Evolutionary conservation across 2,329 filamentous ascomycete genomes (phyloP).

Genomic region (Fonsecaea pugnacius): DNA sequence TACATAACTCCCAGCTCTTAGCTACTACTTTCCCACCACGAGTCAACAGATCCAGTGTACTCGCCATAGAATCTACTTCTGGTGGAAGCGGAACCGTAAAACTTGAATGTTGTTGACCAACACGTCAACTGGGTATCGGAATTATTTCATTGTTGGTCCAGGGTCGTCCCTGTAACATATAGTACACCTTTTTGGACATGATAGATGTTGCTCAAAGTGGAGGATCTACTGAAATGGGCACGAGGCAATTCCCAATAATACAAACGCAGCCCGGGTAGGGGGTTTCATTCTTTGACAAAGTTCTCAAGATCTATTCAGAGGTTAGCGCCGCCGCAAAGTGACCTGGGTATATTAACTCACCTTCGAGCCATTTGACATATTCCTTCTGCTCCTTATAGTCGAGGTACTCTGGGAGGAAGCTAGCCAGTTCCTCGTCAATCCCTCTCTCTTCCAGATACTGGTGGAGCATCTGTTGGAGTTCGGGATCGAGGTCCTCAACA

Average conservation of each 20-base stretch:
- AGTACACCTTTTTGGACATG: constrained; percentile 27
- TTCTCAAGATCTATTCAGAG: constrained; percentile 70
- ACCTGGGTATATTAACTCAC: constrained; percentile 48
- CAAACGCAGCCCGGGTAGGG: neutral
- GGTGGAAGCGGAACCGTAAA: no score
- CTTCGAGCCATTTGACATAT: constrained; percentile 86
- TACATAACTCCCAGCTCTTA: neutral
- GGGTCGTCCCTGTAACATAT: constrained; percentile 21
- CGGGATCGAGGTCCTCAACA: constrained; percentile 93
- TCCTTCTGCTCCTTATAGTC: constrained; percentile 98
- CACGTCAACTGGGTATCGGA: constrained; percentile 17
- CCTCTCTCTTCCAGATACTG: constrained; percentile 93
- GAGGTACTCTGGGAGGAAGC: constrained; percentile 95
- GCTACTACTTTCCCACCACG: no score
- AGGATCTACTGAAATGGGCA: constrained; percentile 25
- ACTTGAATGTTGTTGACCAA: neutral
- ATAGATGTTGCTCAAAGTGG: constrained; percentile 24
- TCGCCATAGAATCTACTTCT: neutral
- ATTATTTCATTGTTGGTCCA: constrained; percentile 16
- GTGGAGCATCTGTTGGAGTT: constrained; percentile 89
- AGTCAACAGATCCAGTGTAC: neutral
- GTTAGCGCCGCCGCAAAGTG: constrained; percentile 18
- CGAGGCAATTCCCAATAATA: neutral
- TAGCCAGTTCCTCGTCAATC: constrained; percentile 80
- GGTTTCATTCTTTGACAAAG: constrained; percentile 72